These are phyloP conservation scores for Nematodospora valgi DNA, from an alignment of 805 yeast species.

Conservation along the genomic window DNA sequence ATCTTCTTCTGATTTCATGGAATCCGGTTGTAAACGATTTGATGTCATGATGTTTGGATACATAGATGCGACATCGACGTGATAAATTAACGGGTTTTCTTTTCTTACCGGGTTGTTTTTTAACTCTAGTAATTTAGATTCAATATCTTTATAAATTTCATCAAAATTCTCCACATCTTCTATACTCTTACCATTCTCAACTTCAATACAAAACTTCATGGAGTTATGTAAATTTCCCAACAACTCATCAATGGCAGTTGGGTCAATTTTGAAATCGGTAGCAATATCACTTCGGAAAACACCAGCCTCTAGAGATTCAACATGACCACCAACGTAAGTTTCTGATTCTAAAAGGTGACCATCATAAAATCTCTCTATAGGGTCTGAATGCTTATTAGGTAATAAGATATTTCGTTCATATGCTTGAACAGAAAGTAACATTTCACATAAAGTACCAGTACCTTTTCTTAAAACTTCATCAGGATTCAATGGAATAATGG, in stretches of 20 bases:
- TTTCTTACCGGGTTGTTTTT: conserved; percentile 58
- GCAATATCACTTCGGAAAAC: conserved; percentile 89
- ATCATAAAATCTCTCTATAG: conserved; percentile 89
- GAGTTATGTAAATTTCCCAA: conserved; percentile 71
- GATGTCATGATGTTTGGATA: conserved; percentile 98
- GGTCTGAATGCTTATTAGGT: conserved; percentile 93
- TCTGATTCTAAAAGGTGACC: conserved; percentile 94
- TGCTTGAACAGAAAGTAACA: conserved; percentile 96
- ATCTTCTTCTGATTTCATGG: conserved; percentile 91
- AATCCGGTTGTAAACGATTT: conserved; percentile 95
- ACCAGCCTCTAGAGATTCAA: conserved; percentile 96
- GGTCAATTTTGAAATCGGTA: conserved; percentile 72
- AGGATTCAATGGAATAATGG: conserved; percentile 92
- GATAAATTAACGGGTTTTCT: conserved; percentile 88
- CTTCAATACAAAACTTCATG: conserved; percentile 75
- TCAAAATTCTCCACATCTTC: conserved; percentile 79
- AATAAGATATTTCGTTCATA: conserved; percentile 70
- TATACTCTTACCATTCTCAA: conserved; percentile 70
- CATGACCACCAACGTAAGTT: conserved; percentile 99
- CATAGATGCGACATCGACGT: conserved; percentile 99
- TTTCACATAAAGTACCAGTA: conserved; percentile 97
- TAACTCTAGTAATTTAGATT: conserved; percentile 51
- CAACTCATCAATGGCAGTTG: conserved; percentile 78
- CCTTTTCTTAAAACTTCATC: conserved; percentile 96
- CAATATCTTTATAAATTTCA: conserved; percentile 63